A percentile compares a stretch with the other conserved stretches of the same genome.
phyloP scores from a whole-genome alignment of 208 protist genomes.

The Plasmodiophora brassicae region DNA sequence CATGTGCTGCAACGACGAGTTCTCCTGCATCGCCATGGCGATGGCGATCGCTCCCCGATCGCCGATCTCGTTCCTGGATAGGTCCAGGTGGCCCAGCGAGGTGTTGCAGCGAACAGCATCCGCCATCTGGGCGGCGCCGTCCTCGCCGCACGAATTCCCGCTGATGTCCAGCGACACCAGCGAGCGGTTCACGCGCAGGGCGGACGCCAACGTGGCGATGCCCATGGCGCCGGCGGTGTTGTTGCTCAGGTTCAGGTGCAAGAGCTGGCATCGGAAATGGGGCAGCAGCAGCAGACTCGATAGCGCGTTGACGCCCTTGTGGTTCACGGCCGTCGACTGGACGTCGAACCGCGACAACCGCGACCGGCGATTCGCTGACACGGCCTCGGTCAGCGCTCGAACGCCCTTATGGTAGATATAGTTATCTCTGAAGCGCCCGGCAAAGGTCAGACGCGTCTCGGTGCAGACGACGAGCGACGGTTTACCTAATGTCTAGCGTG shows the following conservation, averaged over 20 bases:
- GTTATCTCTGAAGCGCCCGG: neutral
- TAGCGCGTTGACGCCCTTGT: neutral
- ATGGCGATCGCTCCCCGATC: neutral
- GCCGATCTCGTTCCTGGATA: neutral
- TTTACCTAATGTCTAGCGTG: slow-evolving; percentile 1
- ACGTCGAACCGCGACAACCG: neutral
- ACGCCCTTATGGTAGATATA: neutral
- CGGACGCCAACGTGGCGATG: neutral
- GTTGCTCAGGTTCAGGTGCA: neutral
- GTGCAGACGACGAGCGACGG: neutral
- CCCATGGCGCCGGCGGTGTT: neutral
- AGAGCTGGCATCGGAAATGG: neutral
- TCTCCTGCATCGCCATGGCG: neutral
- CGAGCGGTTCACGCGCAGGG: neutral
- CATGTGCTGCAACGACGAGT: neutral
- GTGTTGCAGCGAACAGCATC: neutral
- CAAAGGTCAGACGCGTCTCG: neutral
- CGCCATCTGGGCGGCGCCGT: neutral
- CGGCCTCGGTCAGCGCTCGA: neutral
- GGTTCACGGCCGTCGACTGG: neutral
- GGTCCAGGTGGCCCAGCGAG: neutral
- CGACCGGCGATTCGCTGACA: neutral
- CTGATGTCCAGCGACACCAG: neutral
- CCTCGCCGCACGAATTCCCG: neutral
- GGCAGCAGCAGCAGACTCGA: neutral